Evolutionary conservation across 257 asterid species (phyloP), one percentile per base, ranked within the genome.

Genomic region (Nicotiana paniculata): DNA sequence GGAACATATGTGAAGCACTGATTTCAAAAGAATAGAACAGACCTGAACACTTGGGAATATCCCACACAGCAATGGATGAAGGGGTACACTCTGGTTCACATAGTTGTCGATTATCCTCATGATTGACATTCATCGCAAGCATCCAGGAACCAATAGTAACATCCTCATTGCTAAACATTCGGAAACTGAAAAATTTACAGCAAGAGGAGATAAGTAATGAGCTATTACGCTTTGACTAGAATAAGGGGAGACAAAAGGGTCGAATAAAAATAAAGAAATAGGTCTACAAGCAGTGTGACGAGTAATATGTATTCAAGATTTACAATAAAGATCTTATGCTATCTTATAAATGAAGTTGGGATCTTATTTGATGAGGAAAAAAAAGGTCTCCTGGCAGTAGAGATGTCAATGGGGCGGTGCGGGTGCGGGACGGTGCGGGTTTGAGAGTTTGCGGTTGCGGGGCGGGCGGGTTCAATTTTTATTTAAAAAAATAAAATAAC

Each of bases 1-100:
- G 39, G 26, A 15, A 51, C 26, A 51, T 48, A 26, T 48, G 43
- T 51, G 46, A 51, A 75, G 63, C 79, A 75, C 43, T 28, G 63
- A 75, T 51, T 75, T 48, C 53, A 4, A 64, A 70, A 26, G 83
- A 58, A 51, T 43, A 51, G 68, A 18, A 77, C 77, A 75, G 58
- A 96, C 99, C 99, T 82, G 99, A 96, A 90, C 99, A 96, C 85
- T 90, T 93, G n/a, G 99, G 99, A 86, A 96, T 90, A 85, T 96
- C 99, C 99, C 99, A 96, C 79, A 96, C 99, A 64, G 98, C 97
- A 81, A 96, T 91, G 68, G 97, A 93, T 9, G 92, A 81, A 51
- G 95, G 77, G 8, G 95, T 87, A 64, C 99, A 96, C 77, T 90
- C 93, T 7, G 90, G 86, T 82, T 85, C 89, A 75, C 99, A 96